Evolutionary conservation across 257 asterid genomes (phyloP).

Genomic region (Ehretia macrophylla): DNA sequence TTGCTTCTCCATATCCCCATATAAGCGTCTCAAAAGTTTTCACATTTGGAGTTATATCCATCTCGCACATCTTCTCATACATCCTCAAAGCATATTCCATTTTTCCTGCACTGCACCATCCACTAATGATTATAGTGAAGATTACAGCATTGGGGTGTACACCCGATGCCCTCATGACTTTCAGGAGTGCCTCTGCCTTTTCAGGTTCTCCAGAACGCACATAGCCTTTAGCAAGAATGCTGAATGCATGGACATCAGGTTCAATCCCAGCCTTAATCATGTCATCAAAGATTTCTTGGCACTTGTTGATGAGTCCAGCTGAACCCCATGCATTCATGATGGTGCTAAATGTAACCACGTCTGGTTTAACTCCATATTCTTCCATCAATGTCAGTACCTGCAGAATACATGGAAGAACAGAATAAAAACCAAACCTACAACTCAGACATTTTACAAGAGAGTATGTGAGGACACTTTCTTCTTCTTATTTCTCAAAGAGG

Average conservation of each 20-base stretch:
- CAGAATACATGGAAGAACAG: conserved; percentile 3
- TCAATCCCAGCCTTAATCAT: conserved; percentile 68
- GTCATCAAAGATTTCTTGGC: conserved; percentile 70
- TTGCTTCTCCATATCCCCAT: conserved; percentile 95
- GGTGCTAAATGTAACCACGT: conserved; percentile 85
- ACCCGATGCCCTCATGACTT: conserved; percentile 41
- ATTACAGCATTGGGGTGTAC: conserved; percentile 76
- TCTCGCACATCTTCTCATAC: conserved; percentile 54
- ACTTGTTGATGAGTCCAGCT: conserved; percentile 71
- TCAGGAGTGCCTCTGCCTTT: conserved; percentile 61
- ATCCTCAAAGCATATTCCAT: conserved; percentile 64
- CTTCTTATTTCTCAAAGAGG: too few relatives aligned
- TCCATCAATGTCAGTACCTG: conserved; percentile 73
- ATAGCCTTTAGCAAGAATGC: conserved; percentile 95
- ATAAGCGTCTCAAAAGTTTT: conserved; percentile 84
- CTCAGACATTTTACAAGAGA: neutral
- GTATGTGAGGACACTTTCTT: neutral
- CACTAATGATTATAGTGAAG: conserved; percentile 91
- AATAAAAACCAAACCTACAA: neutral
- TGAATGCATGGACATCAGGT: conserved; percentile 72
- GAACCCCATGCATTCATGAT: conserved; percentile 97
- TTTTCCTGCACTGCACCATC: conserved; percentile 87
- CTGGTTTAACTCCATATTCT: conserved; percentile 80
- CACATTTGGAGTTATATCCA: conserved; percentile 65
- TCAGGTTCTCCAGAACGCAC: conserved; percentile 77